Evolutionary conservation across 306 rosid species (phyloP).

Genomic region (Medicago ruthenica): DNA sequence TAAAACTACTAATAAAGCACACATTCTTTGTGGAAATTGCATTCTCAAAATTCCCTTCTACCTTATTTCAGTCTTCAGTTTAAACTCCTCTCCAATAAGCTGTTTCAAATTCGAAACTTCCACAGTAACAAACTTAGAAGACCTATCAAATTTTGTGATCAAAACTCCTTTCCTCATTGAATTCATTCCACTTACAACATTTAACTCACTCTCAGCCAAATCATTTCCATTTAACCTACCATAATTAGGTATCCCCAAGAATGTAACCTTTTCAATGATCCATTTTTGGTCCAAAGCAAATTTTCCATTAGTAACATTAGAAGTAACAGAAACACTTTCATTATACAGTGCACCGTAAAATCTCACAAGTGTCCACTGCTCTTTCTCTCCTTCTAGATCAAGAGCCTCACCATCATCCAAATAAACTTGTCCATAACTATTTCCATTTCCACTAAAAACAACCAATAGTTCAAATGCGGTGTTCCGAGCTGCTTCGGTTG

Average conservation of each 20-base stretch:
- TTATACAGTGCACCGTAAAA: conserved; percentile 46
- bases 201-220: conserved; percentile 29
- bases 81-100: conserved; percentile 71
- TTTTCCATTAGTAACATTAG: conserved; percentile 63
- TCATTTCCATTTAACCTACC: background rate
- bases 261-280: conserved; percentile 64
- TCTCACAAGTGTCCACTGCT: conserved; percentile 64
- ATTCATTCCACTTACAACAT: conserved; percentile 41
- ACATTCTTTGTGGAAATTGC: background rate
- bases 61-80: conserved; percentile 45
- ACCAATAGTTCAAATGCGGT: conserved; percentile 73
- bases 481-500: conserved; percentile 51
- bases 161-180: conserved; percentile 39
- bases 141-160: conserved; percentile 34
- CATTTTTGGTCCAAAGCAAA: conserved; percentile 65
- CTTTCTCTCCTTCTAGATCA: conserved; percentile 60
- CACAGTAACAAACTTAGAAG: conserved; percentile 47
- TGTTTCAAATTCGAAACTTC: conserved; percentile 57
- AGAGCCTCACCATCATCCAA: conserved; percentile 78
- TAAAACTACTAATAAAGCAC: no score
- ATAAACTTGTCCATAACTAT: conserved; percentile 70
- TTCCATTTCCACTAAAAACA: conserved; percentile 45
- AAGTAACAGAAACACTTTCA: conserved; percentile 44
- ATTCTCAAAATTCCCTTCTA: conserved; percentile 27
- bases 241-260: conserved; percentile 64